A percentile compares a stretch with the other conserved stretches of the same genome.
These are phyloP conservation scores for Hygrocybe punicea DNA, from an alignment of 768 basidiomycete species.

Conservation along the genomic window DNA sequence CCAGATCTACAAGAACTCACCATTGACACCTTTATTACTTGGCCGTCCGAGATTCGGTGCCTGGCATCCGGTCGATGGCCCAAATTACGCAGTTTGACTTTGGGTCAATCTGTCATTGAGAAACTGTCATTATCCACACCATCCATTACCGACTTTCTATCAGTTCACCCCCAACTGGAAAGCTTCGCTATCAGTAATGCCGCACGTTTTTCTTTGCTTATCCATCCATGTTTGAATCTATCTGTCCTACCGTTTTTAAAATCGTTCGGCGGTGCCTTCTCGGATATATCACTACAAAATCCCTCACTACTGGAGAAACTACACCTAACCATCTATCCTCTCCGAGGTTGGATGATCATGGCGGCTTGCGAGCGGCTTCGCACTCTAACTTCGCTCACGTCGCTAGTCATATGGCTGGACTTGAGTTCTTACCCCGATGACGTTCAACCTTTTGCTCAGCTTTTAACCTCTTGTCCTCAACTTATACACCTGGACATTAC, in stretches of 20 bases:
- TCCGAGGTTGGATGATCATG: neutral
- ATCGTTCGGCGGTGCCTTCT: neutral
- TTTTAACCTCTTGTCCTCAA: neutral
- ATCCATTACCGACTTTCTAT: neutral
- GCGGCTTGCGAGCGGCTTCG: neutral
- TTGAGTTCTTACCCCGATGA: neutral
- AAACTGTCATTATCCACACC: neutral
- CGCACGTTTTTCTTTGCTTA: neutral
- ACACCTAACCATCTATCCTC: neutral
- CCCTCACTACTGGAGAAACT: neutral
- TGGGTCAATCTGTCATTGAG: neutral
- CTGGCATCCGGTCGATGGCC: neutral
- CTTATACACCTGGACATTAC: neutral
- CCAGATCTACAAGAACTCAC: conserved; percentile 33
- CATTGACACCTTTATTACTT: neutral
- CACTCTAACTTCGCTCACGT: neutral
- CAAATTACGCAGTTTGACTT: neutral
- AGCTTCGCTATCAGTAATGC: neutral
- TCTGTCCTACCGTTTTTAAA: neutral
- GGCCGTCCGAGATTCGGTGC: neutral
- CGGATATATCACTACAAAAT: neutral
- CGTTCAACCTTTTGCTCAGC: neutral
- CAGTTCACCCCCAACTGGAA: neutral
- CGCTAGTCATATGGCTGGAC: neutral
- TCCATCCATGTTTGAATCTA: neutral